These are phyloP conservation scores for Cubamyces sp. DNA, from an alignment of 768 basidiomycete genomes.

Conservation along the genomic window DNA sequence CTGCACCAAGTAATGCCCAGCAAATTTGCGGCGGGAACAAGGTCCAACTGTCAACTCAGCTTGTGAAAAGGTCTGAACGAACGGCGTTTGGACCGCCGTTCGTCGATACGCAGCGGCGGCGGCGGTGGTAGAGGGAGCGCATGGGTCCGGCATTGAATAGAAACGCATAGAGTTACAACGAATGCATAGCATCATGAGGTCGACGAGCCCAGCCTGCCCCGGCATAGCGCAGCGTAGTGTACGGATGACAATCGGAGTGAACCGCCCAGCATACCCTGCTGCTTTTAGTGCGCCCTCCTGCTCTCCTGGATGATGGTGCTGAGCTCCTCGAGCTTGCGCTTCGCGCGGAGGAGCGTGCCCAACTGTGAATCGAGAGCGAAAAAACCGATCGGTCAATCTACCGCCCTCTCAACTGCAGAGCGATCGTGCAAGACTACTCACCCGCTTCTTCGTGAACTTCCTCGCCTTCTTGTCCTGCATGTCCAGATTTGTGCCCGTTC, in stretches of 20 bases:
- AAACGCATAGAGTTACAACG: constrained; percentile 32
- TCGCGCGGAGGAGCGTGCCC: constrained; percentile 96
- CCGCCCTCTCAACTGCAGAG: not conserved
- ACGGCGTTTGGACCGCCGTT: no score
- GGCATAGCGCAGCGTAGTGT: constrained; percentile 18
- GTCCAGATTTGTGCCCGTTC: not conserved
- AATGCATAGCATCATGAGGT: constrained; percentile 32
- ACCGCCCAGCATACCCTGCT: constrained; percentile 15
- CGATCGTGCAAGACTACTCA: constrained; percentile 46
- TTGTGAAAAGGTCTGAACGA: no score
- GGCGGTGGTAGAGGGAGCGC: constrained; percentile 4
- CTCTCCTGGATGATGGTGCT: constrained; percentile 90
- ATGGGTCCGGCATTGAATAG: constrained; percentile 24
- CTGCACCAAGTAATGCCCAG: no score
- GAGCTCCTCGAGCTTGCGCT: constrained; percentile 98
- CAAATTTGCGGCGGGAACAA: no score
- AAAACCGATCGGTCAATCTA: constrained; percentile 12
- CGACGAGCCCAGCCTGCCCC: constrained; percentile 18
- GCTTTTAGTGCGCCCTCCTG: constrained; percentile 64
- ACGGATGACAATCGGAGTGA: constrained; percentile 12
- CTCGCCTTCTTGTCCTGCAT: constrained; percentile 96
- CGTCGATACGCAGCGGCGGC: no score
- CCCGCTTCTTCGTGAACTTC: constrained; percentile 99
- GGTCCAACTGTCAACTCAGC: no score
- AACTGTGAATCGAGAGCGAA: constrained; percentile 53